Conservation (phyloP, 1,284 basidiomycete species). For the Leccinum subrobustum region DNA sequence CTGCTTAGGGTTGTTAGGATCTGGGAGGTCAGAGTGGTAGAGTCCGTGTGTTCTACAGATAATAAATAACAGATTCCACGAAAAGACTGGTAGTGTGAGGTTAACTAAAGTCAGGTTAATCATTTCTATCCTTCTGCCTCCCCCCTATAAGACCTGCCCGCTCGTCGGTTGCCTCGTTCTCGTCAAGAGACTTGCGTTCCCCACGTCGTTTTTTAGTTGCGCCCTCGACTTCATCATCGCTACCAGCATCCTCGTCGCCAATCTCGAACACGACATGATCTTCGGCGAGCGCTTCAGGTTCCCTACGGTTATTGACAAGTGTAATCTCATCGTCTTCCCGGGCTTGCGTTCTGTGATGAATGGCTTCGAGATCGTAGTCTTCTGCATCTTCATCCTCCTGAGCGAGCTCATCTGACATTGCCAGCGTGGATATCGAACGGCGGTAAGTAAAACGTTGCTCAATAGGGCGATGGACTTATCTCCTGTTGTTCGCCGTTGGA, state of each 20-base stretch:
- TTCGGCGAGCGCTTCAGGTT: conserved; percentile 50
- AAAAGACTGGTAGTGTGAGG: conserved; percentile 4
- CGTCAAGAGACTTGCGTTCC: conserved; percentile 47
- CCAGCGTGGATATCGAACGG: conserved; percentile 53
- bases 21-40: neutral
- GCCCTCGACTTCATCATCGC: conserved; percentile 60
- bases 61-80: conserved; percentile 31
- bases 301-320: conserved; percentile 55
- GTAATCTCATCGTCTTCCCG: conserved; percentile 64
- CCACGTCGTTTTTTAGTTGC: conserved; percentile 48
- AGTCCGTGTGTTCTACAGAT: conserved; percentile 52
- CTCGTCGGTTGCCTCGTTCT: conserved; percentile 51
- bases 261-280: conserved; percentile 91
- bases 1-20: conserved; percentile 14
- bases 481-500: conserved; percentile 89
- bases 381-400: conserved; percentile 92
- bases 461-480: conserved; percentile 51
- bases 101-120: conserved; percentile 19
- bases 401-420: conserved; percentile 83
- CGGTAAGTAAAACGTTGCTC: conserved; percentile 26
- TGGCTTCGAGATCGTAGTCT: conserved; percentile 85
- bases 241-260: conserved; percentile 76
- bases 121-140: conserved; percentile 28
- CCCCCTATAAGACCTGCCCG: conserved; percentile 60
- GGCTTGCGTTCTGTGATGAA: conserved; percentile 51